These are phyloP conservation scores for Circinella umbellata DNA, from an alignment of 371 early-diverging fungal genomes.

Conservation along the genomic window DNA sequence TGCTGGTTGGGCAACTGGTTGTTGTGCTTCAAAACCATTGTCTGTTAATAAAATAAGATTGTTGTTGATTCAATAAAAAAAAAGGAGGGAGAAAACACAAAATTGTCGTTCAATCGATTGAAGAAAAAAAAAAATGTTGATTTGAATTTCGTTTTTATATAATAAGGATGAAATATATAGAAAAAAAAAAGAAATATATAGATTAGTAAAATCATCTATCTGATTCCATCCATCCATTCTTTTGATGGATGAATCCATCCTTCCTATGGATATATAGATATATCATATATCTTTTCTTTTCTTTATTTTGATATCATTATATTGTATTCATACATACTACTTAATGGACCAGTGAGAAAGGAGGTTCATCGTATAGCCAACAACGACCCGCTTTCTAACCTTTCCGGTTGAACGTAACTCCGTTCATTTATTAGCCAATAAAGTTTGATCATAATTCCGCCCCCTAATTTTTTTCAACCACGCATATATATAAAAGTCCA, in stretches of 20 bases:
- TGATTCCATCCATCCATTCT: constrained; percentile 15
- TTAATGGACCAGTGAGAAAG: constrained; percentile 12
- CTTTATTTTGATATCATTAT: too few relatives aligned
- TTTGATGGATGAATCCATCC: constrained; percentile 7
- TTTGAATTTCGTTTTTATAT: constrained; percentile 1
- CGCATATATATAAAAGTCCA: too few relatives aligned
- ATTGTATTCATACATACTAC: background rate
- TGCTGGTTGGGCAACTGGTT: constrained; percentile 98
- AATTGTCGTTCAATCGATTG: background rate
- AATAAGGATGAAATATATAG: constrained; percentile 10
- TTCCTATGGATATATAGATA: background rate
- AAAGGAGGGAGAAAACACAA: background rate
- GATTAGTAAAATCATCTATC: constrained; percentile 11
- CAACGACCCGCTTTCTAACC: background rate
- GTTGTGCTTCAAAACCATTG: constrained; percentile 94
- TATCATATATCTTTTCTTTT: too few relatives aligned
- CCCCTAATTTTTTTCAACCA: too few relatives aligned
- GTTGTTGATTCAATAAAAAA: background rate
- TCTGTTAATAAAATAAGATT: constrained; percentile 20
- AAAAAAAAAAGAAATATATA: background rate
- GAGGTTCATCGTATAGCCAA: constrained; percentile 10
- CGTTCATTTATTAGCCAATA: background rate
- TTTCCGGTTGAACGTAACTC: constrained; percentile 4
- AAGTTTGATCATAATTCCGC: too few relatives aligned
- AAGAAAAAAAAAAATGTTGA: constrained; percentile 8